Evolutionary conservation across 495 filamentous ascomycete genomes (phyloP).

Genomic region (Penicillium fimorum): DNA sequence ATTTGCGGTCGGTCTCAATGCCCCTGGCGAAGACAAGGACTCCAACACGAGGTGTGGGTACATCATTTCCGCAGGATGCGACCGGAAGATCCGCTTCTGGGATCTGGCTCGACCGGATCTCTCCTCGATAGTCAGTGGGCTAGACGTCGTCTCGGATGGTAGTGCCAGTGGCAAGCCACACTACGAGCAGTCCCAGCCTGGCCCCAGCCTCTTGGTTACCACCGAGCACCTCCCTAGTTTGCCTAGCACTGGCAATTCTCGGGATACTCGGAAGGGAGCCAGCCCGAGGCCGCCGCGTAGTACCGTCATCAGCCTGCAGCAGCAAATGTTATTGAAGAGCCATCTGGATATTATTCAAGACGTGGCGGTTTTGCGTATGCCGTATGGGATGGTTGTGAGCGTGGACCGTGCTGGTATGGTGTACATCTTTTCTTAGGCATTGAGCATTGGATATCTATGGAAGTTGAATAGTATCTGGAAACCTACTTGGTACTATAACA

Average conservation of each 20-base stretch:
- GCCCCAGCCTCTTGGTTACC: conserved; percentile 64
- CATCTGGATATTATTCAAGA: conserved; percentile 90
- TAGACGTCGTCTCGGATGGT: conserved; percentile 62
- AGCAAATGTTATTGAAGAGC: conserved; percentile 78
- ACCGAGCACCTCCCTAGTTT: conserved; percentile 64
- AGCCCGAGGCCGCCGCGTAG: conserved; percentile 61
- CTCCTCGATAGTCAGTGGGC: conserved; percentile 75
- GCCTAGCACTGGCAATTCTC: conserved; percentile 27
- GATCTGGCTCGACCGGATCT: conserved; percentile 71
- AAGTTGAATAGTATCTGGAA: background rate
- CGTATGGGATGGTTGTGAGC: conserved; percentile 89
- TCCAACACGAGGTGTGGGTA: conserved; percentile 55
- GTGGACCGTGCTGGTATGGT: conserved; percentile 90
- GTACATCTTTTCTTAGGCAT: conserved; percentile 70
- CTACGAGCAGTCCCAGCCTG: conserved; percentile 70
- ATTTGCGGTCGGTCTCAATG: conserved; percentile 52
- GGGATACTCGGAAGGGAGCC: conserved; percentile 37
- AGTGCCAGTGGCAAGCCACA: conserved; percentile 52
- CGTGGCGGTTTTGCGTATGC: conserved; percentile 80
- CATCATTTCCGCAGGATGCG: conserved; percentile 81
- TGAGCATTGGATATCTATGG: background rate
- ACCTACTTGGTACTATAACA: background rate
- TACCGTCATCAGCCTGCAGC: conserved; percentile 85
- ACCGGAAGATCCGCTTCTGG: conserved; percentile 93
- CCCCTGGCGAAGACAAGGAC: conserved; percentile 42